A percentile compares a stretch with the other conserved stretches of the same genome.
Evolutionary conservation across 768 basidiomycete genomes (phyloP).

Genomic region (Suillus clintonianus): DNA sequence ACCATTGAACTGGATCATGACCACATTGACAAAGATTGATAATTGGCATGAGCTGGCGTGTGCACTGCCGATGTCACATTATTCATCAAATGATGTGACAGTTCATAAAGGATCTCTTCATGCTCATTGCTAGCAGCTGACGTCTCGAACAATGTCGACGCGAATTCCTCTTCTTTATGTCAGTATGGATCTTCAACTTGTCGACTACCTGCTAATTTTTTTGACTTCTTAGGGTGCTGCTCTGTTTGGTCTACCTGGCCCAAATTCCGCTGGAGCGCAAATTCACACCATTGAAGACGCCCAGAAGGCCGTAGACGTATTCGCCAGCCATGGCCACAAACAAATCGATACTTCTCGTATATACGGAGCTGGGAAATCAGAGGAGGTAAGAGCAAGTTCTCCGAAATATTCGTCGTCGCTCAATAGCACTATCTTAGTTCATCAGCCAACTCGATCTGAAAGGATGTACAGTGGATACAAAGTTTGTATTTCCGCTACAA

Average conservation of each 20-base stretch:
- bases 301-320: conserved; percentile 21
- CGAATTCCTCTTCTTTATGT: not conserved
- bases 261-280: conserved; percentile 4
- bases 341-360: conserved; percentile 13
- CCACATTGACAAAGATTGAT: too few species aligned
- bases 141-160: not conserved
- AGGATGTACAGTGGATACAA: conserved; percentile 21
- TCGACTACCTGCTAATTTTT: not conserved
- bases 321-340: conserved; percentile 13
- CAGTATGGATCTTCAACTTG: not conserved
- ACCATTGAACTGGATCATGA: too few species aligned
- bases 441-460: conserved; percentile 16
- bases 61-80: too few species aligned
- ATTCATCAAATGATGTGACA: too few species aligned
- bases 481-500: conserved; percentile 9
- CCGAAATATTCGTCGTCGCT: not conserved
- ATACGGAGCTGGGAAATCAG: conserved; percentile 17
- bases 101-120: too few species aligned
- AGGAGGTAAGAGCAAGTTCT: conserved; percentile 12
- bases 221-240: conserved; percentile 13
- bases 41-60: too few species aligned
- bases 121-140: too few species aligned
- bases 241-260: conserved; percentile 14
- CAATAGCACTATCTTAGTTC: conserved; percentile 4
- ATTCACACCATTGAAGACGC: conserved; percentile 15